Evolutionary conservation across 2,329 filamentous ascomycete species (phyloP).

Genomic region (Aspergillus neotritici): DNA sequence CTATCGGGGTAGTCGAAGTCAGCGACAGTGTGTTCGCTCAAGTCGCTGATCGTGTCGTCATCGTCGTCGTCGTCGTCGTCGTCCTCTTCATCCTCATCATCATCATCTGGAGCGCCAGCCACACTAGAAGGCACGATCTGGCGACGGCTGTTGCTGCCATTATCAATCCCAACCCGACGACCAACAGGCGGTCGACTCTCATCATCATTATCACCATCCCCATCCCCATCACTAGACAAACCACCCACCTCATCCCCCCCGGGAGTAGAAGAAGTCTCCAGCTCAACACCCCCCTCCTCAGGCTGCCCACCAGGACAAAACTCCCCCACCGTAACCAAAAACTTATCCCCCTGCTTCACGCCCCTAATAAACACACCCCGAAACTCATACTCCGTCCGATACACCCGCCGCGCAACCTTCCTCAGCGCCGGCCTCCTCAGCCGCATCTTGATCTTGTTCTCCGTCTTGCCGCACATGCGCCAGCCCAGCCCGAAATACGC

Average conservation of each 20-base stretch:
- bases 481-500: slow-evolving; percentile 4
- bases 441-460: not conserved
- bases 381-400: slow-evolving; percentile 2
- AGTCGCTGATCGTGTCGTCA: not conserved
- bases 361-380: slow-evolving; percentile 3
- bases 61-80: not conserved
- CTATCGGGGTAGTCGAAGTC: too few species aligned
- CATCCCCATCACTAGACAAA: not conserved
- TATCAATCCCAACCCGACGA: too few species aligned
- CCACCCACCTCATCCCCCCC: not conserved
- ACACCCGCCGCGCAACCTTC: not conserved
- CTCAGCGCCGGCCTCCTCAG: not conserved
- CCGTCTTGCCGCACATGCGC: slow-evolving; percentile 5
- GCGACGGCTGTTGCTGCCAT: too few species aligned
- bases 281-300: not conserved
- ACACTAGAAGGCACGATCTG: not conserved
- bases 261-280: not conserved
- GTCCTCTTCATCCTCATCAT: not conserved
- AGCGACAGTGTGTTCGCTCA: too few species aligned
- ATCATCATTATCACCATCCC: too few species aligned
- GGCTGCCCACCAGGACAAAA: slow-evolving; percentile 1
- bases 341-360: slow-evolving; percentile 5
- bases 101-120: not conserved
- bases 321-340: slow-evolving; percentile 4
- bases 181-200: not conserved